phyloP scores from a whole-genome alignment of 495 filamentous ascomycete genomes.

The Parmelia sp. region DNA sequence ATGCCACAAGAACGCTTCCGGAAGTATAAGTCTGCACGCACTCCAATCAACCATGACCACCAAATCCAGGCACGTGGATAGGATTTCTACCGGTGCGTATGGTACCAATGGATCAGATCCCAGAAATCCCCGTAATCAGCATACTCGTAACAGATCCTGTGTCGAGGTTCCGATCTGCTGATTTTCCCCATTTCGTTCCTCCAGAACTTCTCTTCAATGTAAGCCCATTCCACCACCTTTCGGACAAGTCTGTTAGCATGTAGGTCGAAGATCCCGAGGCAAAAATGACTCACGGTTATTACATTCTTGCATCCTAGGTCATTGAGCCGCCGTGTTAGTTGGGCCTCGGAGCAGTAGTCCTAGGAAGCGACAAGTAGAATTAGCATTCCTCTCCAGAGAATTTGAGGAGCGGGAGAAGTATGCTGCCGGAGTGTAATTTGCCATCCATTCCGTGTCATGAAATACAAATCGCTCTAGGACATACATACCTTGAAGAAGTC shows the following conservation, averaged over 20 bases:
- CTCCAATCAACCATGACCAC: not conserved
- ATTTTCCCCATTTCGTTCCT: conserved; percentile 3
- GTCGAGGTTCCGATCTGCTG: not conserved
- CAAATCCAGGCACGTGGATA: not conserved
- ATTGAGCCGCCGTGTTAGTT: conserved; percentile 21
- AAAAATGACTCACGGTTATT: conserved; percentile 10
- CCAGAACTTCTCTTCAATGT: not conserved
- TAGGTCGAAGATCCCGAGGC: not conserved
- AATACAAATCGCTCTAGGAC: not conserved
- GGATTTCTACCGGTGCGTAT: not conserved
- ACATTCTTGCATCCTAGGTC: conserved; percentile 24
- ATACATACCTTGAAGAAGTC: not conserved
- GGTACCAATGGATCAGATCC: conserved; percentile 8
- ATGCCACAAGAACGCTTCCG: conserved; percentile 26
- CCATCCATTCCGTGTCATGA: not conserved
- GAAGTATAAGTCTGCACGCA: conserved; percentile 20
- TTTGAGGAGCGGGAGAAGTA: too few relatives aligned
- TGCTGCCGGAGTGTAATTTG: not conserved
- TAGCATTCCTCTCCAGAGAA: not conserved
- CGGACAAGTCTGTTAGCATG: not conserved
- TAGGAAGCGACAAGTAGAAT: conserved; percentile 7
- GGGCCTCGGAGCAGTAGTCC: conserved; percentile 24
- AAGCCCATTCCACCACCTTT: conserved; percentile 21
- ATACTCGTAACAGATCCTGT: conserved; percentile 20
- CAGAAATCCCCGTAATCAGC: conserved; percentile 17